Evolutionary conservation across 192 early-diverging fungal genomes (phyloP).

Genomic region (Coemansia sp.): DNA sequence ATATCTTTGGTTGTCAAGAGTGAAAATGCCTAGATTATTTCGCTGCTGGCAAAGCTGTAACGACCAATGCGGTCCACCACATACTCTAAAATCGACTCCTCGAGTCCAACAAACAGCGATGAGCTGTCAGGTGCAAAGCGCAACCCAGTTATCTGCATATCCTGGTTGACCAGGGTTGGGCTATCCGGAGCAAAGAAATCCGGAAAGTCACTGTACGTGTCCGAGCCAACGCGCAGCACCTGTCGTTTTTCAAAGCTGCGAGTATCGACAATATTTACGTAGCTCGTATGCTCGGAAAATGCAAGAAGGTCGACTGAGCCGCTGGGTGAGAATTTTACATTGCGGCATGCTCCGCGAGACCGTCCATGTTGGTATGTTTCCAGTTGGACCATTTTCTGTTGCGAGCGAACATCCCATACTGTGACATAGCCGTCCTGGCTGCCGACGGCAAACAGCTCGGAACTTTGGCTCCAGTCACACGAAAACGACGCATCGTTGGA

Average conservation of each 20-base stretch:
- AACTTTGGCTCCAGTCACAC: constrained; percentile 91
- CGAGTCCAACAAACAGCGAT: constrained; percentile 86
- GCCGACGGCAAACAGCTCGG: constrained; percentile 93
- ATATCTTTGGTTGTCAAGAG: not conserved
- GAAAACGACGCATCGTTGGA: constrained; percentile 87
- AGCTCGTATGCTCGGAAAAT: constrained; percentile 69
- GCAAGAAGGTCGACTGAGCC: constrained; percentile 85
- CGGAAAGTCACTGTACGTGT: not conserved
- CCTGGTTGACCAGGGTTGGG: constrained; percentile 16
- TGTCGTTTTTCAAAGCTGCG: constrained; percentile 82
- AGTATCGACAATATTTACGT: constrained; percentile 88
- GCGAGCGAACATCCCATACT: constrained; percentile 88
- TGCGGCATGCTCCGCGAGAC: constrained; percentile 67
- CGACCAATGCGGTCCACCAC: constrained; percentile 75
- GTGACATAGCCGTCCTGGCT: constrained; percentile 91
- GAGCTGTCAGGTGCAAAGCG: constrained; percentile 80
- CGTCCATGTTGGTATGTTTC: constrained; percentile 75
- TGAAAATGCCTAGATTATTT: constrained; percentile 61
- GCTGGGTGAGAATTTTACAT: constrained; percentile 89
- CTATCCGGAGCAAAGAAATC: constrained; percentile 22
- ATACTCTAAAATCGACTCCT: constrained; percentile 79
- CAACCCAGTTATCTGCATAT: constrained; percentile 86
- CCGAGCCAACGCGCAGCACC: constrained; percentile 68
- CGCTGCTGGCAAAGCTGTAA: constrained; percentile 78
- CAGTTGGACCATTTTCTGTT: constrained; percentile 64